Evolutionary conservation across 352 stramenopile genomes (phyloP).

Genomic region (Globisporangium okanoganense): DNA sequence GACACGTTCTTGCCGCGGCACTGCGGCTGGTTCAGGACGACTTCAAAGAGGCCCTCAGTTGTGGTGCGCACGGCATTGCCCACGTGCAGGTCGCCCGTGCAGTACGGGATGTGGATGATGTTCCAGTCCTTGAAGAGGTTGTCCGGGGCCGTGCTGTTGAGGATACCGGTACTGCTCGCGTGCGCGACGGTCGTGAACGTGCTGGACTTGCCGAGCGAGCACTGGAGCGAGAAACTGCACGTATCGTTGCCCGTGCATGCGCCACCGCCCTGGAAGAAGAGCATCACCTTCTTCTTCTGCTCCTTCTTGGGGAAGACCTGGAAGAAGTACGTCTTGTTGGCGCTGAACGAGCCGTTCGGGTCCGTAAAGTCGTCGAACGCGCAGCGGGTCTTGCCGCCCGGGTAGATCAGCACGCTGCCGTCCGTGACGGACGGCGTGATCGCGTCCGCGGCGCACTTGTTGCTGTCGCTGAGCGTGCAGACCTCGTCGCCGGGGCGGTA

Average conservation of each 20-base stretch:
- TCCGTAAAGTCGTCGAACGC: constrained; percentile 19
- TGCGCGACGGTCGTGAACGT: constrained; percentile 29
- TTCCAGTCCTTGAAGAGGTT: constrained; percentile 77
- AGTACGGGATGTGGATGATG: constrained; percentile 73
- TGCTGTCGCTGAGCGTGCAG: constrained; percentile 22
- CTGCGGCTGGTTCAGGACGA: constrained; percentile 18
- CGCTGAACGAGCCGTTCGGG: constrained; percentile 4
- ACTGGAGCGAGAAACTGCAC: constrained; percentile 38
- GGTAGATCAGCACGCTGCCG: constrained; percentile 30
- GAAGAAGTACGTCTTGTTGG: constrained; percentile 39
- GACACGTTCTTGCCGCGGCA: constrained; percentile 25
- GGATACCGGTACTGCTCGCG: constrained; percentile 25
- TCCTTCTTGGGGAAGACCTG: constrained; percentile 35
- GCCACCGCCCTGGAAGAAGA: constrained; percentile 40
- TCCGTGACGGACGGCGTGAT: constrained; percentile 23
- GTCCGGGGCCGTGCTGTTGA: constrained; percentile 27
- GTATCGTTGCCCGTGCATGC: constrained; percentile 32
- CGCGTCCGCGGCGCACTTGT: constrained; percentile 24
- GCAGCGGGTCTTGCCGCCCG: constrained; percentile 20
- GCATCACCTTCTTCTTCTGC: constrained; percentile 33
- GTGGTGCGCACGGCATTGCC: constrained; percentile 30
- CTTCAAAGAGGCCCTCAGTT: too few species aligned
- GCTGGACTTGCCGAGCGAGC: constrained; percentile 15
- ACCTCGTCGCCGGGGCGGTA: constrained; percentile 19
- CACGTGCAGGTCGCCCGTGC: constrained; percentile 67